A percentile compares a stretch with the other conserved stretches of the same genome.
Evolutionary conservation across 371 early-diverging fungal genomes (phyloP).

Genomic region (Apophysomyces sp.): DNA sequence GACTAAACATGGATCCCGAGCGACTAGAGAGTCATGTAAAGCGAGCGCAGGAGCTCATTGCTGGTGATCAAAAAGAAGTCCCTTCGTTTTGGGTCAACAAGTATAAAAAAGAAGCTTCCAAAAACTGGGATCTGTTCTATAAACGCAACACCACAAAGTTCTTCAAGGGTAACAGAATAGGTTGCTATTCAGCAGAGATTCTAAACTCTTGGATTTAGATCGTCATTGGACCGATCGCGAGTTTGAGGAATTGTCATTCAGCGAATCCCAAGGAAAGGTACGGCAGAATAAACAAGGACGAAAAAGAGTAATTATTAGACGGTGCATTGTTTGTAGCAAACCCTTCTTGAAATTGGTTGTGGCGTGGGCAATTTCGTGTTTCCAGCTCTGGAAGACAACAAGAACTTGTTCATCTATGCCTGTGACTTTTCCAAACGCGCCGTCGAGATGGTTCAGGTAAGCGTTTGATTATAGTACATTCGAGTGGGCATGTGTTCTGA

Average conservation of each 20-base stretch:
- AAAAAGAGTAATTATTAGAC: no score
- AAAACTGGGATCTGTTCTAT: conserved; percentile 90
- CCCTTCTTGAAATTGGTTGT: conserved; percentile 85
- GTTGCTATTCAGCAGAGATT: not conserved
- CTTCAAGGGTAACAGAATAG: conserved; percentile 64
- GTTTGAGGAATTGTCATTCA: conserved; percentile 76
- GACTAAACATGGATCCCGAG: conserved; percentile 33
- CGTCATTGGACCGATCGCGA: conserved; percentile 96
- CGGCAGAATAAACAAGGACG: no score
- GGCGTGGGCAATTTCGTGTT: conserved; percentile 97
- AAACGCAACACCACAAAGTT: conserved; percentile 90
- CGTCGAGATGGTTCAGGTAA: conserved; percentile 72
- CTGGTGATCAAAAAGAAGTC: conserved; percentile 63
- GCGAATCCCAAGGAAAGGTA: conserved; percentile 20
- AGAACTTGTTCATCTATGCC: conserved; percentile 70
- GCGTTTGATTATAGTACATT: not conserved
- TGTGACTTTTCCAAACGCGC: conserved; percentile 87
- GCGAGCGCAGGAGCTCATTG: conserved; percentile 63
- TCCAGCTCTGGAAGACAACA: conserved; percentile 81
- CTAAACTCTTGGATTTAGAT: conserved; percentile 48
- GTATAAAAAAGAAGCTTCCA: conserved; percentile 80
- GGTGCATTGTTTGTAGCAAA: conserved; percentile 10
- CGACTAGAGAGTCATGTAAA: conserved; percentile 49
- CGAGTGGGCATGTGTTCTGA: not conserved
- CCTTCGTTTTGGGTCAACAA: conserved; percentile 80